phyloP scores from a whole-genome alignment of 768 basidiomycete genomes.

The Dictyophora rubrovolvata region DNA sequence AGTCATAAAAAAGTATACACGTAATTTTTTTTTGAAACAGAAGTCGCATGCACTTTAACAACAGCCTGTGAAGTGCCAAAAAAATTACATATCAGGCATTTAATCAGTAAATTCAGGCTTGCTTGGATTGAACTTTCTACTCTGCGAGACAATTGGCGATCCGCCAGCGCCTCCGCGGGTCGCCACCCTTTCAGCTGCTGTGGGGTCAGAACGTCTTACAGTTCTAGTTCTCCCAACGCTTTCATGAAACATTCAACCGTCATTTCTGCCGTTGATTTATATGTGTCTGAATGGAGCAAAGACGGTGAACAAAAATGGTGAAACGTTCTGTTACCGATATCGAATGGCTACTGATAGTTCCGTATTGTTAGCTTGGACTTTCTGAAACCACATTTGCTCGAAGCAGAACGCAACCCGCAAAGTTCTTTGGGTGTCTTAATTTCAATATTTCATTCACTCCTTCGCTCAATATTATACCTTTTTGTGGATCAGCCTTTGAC shows the following conservation, averaged over 20 bases:
- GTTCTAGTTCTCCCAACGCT: background rate
- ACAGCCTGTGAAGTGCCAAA: no score
- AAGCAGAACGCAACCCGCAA: constrained; percentile 24
- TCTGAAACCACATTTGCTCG: constrained; percentile 5
- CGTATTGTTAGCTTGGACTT: constrained; percentile 1
- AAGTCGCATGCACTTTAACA: no score
- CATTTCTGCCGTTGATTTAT: background rate
- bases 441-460: constrained; percentile 59
- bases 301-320: constrained; percentile 4
- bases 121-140: background rate
- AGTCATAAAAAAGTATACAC: no score
- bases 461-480: constrained; percentile 52
- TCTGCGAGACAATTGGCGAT: background rate
- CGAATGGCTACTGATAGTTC: background rate
- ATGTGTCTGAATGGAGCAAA: background rate
- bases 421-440: constrained; percentile 46
- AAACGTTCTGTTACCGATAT: background rate
- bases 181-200: background rate
- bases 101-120: no score
- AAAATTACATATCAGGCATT: no score
- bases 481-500: constrained; percentile 38
- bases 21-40: no score
- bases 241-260: background rate
- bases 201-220: background rate
- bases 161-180: background rate